These are phyloP conservation scores for Amanita rimosa DNA, from an alignment of 768 basidiomycete species.

Conservation along the genomic window DNA sequence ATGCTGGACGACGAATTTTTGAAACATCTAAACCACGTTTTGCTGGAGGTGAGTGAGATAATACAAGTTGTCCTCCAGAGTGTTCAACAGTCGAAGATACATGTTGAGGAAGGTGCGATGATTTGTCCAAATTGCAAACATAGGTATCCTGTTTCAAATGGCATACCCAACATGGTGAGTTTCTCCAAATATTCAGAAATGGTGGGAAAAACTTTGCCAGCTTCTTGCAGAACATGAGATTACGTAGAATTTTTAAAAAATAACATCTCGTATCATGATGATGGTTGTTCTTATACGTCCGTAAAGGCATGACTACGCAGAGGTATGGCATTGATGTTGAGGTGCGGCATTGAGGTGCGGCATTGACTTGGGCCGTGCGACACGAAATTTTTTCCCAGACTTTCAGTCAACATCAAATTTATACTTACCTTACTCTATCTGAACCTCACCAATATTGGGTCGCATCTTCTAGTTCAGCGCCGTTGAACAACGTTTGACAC, in stretches of 20 bases:
- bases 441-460: too few species aligned
- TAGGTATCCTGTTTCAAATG: slow-evolving; percentile 80
- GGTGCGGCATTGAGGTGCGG: too few species aligned
- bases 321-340: too few species aligned
- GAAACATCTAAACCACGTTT: slow-evolving; percentile 77
- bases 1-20: slow-evolving; percentile 77
- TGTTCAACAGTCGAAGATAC: slow-evolving; percentile 45
- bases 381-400: too few species aligned
- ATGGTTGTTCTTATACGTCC: not conserved
- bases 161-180: slow-evolving; percentile 95
- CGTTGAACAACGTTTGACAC: not conserved
- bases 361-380: too few species aligned
- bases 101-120: slow-evolving; percentile 89
- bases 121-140: slow-evolving; percentile 88
- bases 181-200: not conserved
- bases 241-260: slow-evolving; percentile 30
- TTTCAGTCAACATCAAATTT: too few species aligned
- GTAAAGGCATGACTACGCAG: not conserved
- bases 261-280: not conserved
- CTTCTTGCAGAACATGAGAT: slow-evolving; percentile 90
- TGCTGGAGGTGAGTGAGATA: slow-evolving; percentile 66
- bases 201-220: slow-evolving; percentile 24
- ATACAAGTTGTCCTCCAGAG: not conserved
- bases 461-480: not conserved
- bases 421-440: too few species aligned